Evolutionary conservation across 2,329 filamentous ascomycete species (phyloP).

Genomic region (Tolypocladium tropicale): DNA sequence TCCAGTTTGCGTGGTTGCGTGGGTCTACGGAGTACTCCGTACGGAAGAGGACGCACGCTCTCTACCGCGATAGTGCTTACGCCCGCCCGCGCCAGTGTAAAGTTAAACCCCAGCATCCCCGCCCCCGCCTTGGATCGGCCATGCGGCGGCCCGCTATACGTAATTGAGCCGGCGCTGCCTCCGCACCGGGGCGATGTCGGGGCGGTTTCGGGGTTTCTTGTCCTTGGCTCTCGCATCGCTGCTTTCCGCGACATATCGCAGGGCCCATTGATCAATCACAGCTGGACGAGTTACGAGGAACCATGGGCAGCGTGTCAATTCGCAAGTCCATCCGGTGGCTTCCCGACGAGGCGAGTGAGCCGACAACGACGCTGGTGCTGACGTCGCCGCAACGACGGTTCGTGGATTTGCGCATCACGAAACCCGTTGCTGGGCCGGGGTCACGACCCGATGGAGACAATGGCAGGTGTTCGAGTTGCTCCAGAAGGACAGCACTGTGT

Average conservation of each 20-base stretch:
- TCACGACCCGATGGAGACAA: neutral
- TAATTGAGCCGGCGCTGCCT: neutral
- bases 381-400: constrained; percentile 48
- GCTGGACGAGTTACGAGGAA: neutral
- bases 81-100: too few species aligned
- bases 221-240: too few species aligned
- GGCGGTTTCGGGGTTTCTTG: neutral
- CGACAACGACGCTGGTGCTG: constrained; percentile 54
- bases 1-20: too few species aligned
- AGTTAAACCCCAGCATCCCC: neutral
- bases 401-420: constrained; percentile 49
- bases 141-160: neutral
- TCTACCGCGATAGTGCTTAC: too few species aligned
- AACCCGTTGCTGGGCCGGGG: constrained; percentile 11
- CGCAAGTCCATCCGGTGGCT: constrained; percentile 51
- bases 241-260: neutral
- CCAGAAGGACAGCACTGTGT: neutral
- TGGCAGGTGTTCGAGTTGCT: neutral
- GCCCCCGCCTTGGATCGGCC: neutral
- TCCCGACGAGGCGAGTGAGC: constrained; percentile 40
- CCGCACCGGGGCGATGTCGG: neutral
- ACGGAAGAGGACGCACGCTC: too few species aligned
- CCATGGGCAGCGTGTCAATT: constrained; percentile 42
- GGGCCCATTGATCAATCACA: neutral
- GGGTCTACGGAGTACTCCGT: too few species aligned